phyloP scores from a whole-genome alignment of 2,329 filamentous ascomycete genomes.

The Cryoendolithus antarcticus region DNA sequence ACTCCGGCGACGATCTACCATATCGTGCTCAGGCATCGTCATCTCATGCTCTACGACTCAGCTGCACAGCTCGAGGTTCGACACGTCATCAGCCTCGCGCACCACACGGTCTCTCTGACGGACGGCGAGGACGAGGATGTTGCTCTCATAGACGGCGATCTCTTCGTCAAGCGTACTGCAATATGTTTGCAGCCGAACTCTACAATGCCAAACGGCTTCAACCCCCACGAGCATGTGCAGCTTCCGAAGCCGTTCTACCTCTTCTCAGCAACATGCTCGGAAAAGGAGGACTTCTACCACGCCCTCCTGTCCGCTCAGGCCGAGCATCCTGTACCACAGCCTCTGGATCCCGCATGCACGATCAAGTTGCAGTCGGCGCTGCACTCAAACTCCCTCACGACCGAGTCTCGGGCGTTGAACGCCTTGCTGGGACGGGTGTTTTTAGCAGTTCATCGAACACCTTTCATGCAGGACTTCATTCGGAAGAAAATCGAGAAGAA shows the following conservation, averaged over 20 bases:
- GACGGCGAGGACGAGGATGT: conserved; percentile 40
- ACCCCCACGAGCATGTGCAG: background rate
- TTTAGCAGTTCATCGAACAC: conserved; percentile 73
- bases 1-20: conserved; percentile 14
- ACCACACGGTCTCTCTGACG: conserved; percentile 76
- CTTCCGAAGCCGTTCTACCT: conserved; percentile 72
- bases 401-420: conserved; percentile 89
- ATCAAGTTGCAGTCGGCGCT: conserved; percentile 80
- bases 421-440: conserved; percentile 82
- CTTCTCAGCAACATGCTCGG: conserved; percentile 88
- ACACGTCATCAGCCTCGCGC: conserved; percentile 84
- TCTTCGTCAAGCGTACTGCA: conserved; percentile 71
- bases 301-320: conserved; percentile 65
- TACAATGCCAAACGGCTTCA: background rate
- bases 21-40: conserved; percentile 58
- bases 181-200: conserved; percentile 19
- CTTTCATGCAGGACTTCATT: conserved; percentile 66
- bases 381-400: conserved; percentile 70
- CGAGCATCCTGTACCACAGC: conserved; percentile 55
- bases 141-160: conserved; percentile 72
- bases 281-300: conserved; percentile 98
- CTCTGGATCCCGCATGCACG: conserved; percentile 75
- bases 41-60: conserved; percentile 96
- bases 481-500: conserved; percentile 81
- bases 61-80: conserved; percentile 89